phyloP scores from a whole-genome alignment of 768 basidiomycete species.

The Termitomyces sp. region DNA sequence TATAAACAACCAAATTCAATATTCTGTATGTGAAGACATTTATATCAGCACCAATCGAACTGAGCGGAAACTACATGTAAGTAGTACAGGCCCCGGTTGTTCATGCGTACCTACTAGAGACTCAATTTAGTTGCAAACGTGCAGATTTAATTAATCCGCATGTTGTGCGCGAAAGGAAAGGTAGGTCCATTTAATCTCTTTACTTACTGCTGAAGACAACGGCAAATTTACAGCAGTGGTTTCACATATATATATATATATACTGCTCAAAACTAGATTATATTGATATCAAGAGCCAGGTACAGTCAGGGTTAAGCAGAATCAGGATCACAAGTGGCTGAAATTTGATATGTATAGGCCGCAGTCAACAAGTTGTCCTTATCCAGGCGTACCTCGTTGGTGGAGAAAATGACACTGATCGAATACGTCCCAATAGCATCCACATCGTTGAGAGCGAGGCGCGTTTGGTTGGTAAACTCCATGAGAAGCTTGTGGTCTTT shows the following conservation, averaged over 20 bases:
- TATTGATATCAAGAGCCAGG: background rate
- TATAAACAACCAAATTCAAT: too few relatives aligned
- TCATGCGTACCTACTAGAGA: too few relatives aligned
- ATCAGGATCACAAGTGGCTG: slow-evolving; percentile 2
- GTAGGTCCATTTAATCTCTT: too few relatives aligned
- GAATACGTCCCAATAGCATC: slow-evolving; percentile 38
- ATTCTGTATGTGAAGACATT: too few relatives aligned
- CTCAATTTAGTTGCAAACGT: too few relatives aligned
- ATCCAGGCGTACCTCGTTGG: slow-evolving; percentile 56
- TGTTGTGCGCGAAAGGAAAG: too few relatives aligned
- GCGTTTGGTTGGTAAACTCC: slow-evolving; percentile 47
- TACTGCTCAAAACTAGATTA: background rate
- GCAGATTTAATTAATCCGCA: too few relatives aligned
- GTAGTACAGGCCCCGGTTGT: too few relatives aligned
- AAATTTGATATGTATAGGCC: slow-evolving; percentile 4
- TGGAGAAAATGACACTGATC: slow-evolving; percentile 45
- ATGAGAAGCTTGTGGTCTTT: slow-evolving; percentile 42
- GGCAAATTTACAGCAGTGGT: too few relatives aligned
- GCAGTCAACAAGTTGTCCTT: slow-evolving; percentile 22
- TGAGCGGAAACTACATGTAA: too few relatives aligned
- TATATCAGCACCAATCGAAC: too few relatives aligned
- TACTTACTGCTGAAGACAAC: background rate
- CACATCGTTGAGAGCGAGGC: slow-evolving; percentile 33
- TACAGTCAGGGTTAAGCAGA: background rate
- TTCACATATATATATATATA: too few relatives aligned